A percentile compares a stretch with the other conserved stretches of the same genome.
Evolutionary conservation across 106 monocot genomes (phyloP).

Genomic region (Dendrobium catenatum): DNA sequence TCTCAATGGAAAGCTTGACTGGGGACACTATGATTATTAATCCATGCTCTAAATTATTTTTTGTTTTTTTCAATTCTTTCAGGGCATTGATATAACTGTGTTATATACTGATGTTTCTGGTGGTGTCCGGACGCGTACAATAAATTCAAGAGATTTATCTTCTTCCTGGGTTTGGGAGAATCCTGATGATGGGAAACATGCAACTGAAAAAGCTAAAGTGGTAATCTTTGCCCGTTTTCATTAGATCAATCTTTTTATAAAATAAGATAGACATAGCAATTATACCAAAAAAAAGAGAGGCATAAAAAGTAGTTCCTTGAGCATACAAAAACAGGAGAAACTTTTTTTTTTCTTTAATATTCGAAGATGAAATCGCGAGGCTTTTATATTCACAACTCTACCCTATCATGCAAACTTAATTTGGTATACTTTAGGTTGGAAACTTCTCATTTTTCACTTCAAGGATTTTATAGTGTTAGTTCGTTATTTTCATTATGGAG

Average conservation of each 20-base stretch:
- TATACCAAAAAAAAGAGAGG: neutral
- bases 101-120: slow-evolving; percentile 26
- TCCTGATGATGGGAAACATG: slow-evolving; percentile 9
- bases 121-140: slow-evolving; percentile 12
- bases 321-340: neutral
- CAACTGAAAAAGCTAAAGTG: slow-evolving; percentile 6
- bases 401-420: neutral
- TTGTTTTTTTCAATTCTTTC: neutral
- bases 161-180: slow-evolving; percentile 31
- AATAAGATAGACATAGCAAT: neutral
- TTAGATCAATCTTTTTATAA: neutral
- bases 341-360: neutral
- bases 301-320: neutral
- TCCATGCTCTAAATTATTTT: neutral
- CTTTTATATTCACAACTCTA: neutral
- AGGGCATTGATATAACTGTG: slow-evolving; percentile 23
- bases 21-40: neutral
- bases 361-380: neutral
- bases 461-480: neutral
- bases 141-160: slow-evolving; percentile 24
- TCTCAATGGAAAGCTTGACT: neutral
- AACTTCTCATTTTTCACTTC: neutral
- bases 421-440: neutral
- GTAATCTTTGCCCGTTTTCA: slow-evolving; percentile 8
- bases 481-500: neutral